A percentile compares a stretch with the other conserved stretches of the same genome.
These are phyloP conservation scores for Psilocybe subaeruginosa DNA, from an alignment of 768 basidiomycete species.

Conservation along the genomic window DNA sequence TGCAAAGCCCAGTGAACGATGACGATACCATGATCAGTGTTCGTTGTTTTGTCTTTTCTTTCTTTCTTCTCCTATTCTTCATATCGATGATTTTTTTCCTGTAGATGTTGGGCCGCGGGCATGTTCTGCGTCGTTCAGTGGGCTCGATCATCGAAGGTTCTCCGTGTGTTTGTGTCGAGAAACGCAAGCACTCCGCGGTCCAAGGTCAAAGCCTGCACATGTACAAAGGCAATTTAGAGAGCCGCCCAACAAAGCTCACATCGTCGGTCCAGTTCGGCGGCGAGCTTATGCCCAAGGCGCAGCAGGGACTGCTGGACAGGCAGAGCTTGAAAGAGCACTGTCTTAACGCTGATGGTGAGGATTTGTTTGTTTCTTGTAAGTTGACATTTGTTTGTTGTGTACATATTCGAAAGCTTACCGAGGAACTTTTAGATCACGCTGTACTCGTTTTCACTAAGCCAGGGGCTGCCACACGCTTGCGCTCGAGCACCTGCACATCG, in stretches of 20 bases:
- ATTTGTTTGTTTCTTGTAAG: constrained; percentile 51
- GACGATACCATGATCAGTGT: constrained; percentile 86
- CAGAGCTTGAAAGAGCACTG: constrained; percentile 71
- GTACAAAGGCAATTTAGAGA: constrained; percentile 31
- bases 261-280: constrained; percentile 66
- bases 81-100: neutral
- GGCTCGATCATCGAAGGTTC: constrained; percentile 70
- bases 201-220: constrained; percentile 33
- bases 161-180: constrained; percentile 68
- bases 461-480: constrained; percentile 48
- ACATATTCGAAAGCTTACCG: no score
- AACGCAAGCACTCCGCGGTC: constrained; percentile 57
- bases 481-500: constrained; percentile 68
- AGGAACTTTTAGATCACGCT: constrained; percentile 33
- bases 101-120: constrained; percentile 82
- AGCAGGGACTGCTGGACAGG: constrained; percentile 61
- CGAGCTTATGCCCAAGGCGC: constrained; percentile 69
- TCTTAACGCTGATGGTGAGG: constrained; percentile 69
- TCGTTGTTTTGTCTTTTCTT: constrained; percentile 24
- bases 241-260: constrained; percentile 48
- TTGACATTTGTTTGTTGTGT: constrained; percentile 25
- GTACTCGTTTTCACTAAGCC: constrained; percentile 68
- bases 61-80: neutral
- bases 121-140: constrained; percentile 68
- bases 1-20: constrained; percentile 58